A percentile compares a stretch with the other conserved stretches of the same genome.
Conservation (phyloP, 176 grass and related monocot genomes). For the Urochloa ruziziensis region DNA sequence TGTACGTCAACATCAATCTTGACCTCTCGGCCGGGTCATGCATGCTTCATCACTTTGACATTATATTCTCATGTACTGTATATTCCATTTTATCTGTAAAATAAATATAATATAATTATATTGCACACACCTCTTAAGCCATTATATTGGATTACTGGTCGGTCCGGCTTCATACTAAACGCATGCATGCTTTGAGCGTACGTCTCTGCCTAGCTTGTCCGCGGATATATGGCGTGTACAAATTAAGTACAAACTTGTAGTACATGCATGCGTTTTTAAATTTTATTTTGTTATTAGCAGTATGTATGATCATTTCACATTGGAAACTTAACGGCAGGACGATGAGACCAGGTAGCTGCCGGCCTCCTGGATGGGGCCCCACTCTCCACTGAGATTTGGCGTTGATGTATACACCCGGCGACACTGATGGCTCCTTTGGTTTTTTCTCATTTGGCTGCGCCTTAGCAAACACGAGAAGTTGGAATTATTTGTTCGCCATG, state of each 20-base stretch:
- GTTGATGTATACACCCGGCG: slow-evolving; percentile 25
- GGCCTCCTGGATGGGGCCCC: slow-evolving; percentile 1
- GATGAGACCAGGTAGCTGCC: slow-evolving; percentile 5
- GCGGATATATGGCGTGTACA: slow-evolving; percentile 22
- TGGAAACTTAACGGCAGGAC: background rate
- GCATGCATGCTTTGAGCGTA: slow-evolving; percentile 31
- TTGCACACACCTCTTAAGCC: background rate
- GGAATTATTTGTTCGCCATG: slow-evolving; percentile 12
- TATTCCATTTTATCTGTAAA: background rate
- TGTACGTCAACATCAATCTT: slow-evolving; percentile 15
- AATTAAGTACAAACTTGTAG: no score
- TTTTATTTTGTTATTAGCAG: background rate
- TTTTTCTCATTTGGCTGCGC: slow-evolving; percentile 43
- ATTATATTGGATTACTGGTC: background rate
- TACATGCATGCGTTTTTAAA: no score
- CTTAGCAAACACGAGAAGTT: slow-evolving; percentile 30
- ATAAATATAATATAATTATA: background rate
- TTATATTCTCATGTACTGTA: no score
- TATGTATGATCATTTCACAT: slow-evolving; percentile 17
- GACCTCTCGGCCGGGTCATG: slow-evolving; percentile 8
- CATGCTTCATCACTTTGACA: no score
- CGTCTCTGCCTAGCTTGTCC: slow-evolving; percentile 4
- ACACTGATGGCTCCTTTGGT: slow-evolving; percentile 18
- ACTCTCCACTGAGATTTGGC: slow-evolving; percentile 45
- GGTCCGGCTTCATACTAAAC: background rate